Percentiles rank a stretch among this genome's conserved stretches.
Conservation (phyloP, 495 filamentous ascomycete species). For the Bryoglossum gracile region DNA sequence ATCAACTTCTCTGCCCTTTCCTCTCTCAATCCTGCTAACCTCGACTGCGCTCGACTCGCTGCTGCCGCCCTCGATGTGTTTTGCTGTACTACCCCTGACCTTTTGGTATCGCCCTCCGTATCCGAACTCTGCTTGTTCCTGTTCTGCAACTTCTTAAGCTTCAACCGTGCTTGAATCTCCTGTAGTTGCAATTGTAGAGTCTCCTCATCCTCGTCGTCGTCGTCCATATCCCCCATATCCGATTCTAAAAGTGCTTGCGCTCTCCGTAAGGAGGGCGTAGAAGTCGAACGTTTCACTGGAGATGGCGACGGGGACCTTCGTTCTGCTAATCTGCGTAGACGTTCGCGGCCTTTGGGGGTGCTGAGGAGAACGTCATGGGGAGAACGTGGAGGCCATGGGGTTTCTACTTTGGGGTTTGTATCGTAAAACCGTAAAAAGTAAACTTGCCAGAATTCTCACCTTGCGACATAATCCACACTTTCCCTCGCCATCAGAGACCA, state of each 20-base stretch:
- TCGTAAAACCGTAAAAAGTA: not conserved
- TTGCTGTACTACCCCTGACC: constrained; percentile 1
- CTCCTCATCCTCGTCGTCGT: constrained; percentile 83
- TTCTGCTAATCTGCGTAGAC: constrained; percentile 55
- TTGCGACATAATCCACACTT: constrained; percentile 17
- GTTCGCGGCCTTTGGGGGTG: constrained; percentile 71
- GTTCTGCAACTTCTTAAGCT: constrained; percentile 78
- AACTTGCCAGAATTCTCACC: constrained; percentile 9
- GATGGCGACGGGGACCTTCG: constrained; percentile 58
- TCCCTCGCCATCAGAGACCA: constrained; percentile 6
- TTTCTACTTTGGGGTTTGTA: constrained; percentile 29
- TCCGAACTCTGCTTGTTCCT: constrained; percentile 33
- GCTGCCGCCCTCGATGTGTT: constrained; percentile 22
- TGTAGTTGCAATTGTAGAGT: constrained; percentile 73
- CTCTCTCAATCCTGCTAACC: constrained; percentile 20
- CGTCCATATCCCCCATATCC: constrained; percentile 27
- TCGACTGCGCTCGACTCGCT: constrained; percentile 21
- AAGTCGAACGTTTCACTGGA: constrained; percentile 40
- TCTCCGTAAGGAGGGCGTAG: constrained; percentile 17
- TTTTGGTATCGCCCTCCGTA: constrained; percentile 14
- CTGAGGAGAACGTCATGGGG: constrained; percentile 77
- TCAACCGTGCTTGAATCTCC: constrained; percentile 79
- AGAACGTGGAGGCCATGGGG: constrained; percentile 78
- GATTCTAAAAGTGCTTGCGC: constrained; percentile 12
- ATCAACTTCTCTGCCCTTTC: constrained; percentile 28